phyloP scores from a whole-genome alignment of 2,329 filamentous ascomycete genomes.

The Pleurostoma richardsiae region DNA sequence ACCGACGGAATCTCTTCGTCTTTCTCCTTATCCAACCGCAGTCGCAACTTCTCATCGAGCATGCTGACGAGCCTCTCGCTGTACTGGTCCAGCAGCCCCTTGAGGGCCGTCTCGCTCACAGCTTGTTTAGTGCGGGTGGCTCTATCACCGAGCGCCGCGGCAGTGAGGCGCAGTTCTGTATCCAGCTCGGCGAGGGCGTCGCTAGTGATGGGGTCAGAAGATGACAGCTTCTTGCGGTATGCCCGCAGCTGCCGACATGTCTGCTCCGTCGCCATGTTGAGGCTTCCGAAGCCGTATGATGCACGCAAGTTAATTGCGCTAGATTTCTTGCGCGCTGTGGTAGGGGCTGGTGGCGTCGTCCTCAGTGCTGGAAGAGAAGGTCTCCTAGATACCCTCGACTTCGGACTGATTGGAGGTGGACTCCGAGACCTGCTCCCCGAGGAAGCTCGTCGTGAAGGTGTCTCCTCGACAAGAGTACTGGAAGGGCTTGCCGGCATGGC shows the following conservation, averaged over 20 bases:
- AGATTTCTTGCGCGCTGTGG: constrained; percentile 41
- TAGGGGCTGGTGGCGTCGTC: constrained; percentile 15
- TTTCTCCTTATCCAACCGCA: constrained; percentile 24
- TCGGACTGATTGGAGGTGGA: constrained; percentile 44
- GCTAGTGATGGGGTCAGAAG: constrained; percentile 48
- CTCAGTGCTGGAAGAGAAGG: constrained; percentile 51
- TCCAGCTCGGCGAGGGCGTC: constrained; percentile 59
- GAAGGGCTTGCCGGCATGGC: constrained; percentile 11
- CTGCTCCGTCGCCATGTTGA: constrained; percentile 61
- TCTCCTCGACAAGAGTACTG: constrained; percentile 34
- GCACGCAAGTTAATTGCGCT: constrained; percentile 39
- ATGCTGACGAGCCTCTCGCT: constrained; percentile 66
- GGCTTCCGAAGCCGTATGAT: constrained; percentile 40
- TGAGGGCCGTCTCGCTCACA: constrained; percentile 54
- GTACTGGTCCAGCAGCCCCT: constrained; percentile 68
- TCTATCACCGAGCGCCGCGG: constrained; percentile 54
- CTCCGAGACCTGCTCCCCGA: constrained; percentile 38
- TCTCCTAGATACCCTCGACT: constrained; percentile 36
- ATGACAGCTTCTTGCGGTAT: constrained; percentile 58
- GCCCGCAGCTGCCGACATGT: constrained; percentile 56
- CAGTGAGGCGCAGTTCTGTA: constrained; percentile 58
- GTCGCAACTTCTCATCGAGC: constrained; percentile 65
- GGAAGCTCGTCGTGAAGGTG: constrained; percentile 42
- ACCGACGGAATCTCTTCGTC: not conserved
- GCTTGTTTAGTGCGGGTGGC: constrained; percentile 45